Evolutionary conservation across 1,284 basidiomycete genomes (phyloP).

Genomic region (Fomitopsis palustris): DNA sequence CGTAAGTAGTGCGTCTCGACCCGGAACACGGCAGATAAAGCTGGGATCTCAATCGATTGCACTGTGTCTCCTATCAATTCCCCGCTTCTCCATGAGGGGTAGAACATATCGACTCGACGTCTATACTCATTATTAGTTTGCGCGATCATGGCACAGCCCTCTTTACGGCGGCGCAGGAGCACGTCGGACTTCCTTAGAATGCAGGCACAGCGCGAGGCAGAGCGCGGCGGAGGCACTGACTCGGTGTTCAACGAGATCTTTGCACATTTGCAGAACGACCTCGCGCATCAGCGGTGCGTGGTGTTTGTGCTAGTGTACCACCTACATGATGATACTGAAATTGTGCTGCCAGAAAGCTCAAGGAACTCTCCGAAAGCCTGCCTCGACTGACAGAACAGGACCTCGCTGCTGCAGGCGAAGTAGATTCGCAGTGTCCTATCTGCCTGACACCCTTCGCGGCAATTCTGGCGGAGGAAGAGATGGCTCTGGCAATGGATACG

Average conservation of each 20-base stretch:
- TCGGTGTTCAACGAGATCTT: background rate
- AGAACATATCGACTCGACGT: too few species aligned
- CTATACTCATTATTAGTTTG: background rate
- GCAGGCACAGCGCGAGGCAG: background rate
- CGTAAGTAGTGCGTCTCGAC: too few species aligned
- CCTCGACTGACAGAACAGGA: conserved; percentile 40
- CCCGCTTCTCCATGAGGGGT: background rate
- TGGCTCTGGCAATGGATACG: conserved; percentile 67
- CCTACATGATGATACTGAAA: background rate
- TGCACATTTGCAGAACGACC: background rate
- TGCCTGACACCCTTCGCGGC: conserved; percentile 63
- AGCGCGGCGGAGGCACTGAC: background rate
- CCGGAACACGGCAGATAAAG: too few species aligned
- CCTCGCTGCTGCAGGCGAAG: background rate
- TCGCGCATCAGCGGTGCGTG: background rate
- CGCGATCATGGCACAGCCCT: background rate
- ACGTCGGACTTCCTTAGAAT: background rate
- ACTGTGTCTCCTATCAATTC: too few species aligned
- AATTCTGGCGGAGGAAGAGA: conserved; percentile 69
- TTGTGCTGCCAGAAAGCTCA: conserved; percentile 5
- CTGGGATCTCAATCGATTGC: too few species aligned
- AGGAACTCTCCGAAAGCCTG: conserved; percentile 33
- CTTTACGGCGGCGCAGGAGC: background rate
- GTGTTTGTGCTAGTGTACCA: background rate
- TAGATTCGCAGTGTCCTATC: conserved; percentile 67